Conservation (phyloP, 2,329 filamentous ascomycete genomes). For the Phoma herbarum region DNA sequence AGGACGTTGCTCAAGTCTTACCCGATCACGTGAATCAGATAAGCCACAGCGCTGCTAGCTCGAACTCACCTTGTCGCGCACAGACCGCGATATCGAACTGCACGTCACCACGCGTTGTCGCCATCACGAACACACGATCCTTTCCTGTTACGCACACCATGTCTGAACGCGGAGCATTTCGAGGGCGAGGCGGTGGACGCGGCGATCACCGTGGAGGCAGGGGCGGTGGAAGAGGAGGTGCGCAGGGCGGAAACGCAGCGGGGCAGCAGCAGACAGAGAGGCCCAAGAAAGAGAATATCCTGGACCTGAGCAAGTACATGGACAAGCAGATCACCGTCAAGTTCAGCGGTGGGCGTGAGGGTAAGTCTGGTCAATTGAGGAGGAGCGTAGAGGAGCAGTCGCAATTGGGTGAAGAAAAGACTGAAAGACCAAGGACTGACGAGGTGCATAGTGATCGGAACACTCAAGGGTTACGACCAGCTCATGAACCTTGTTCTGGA, state of each 20-base stretch:
- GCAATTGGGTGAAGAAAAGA: slow-evolving; percentile 4
- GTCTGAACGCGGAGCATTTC: slow-evolving; percentile 65
- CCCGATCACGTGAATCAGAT: slow-evolving; percentile 2
- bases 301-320: slow-evolving; percentile 95
- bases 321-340: slow-evolving; percentile 96
- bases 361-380: slow-evolving; percentile 57
- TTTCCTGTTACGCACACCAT: slow-evolving; percentile 42
- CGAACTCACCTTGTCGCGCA: slow-evolving; percentile 16
- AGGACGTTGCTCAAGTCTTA: background rate
- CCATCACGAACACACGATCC: slow-evolving; percentile 21
- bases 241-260: slow-evolving; percentile 43
- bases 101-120: slow-evolving; percentile 34
- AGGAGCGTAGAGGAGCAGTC: background rate
- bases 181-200: slow-evolving; percentile 51
- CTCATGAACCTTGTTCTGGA: slow-evolving; percentile 98
- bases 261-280: slow-evolving; percentile 62
- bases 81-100: slow-evolving; percentile 21
- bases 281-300: slow-evolving; percentile 98
- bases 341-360: slow-evolving; percentile 93
- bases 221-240: slow-evolving; percentile 53
- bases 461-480: slow-evolving; percentile 93
- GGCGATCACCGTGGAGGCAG: slow-evolving; percentile 51
- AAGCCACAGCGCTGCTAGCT: slow-evolving; percentile 5
- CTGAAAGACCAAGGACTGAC: slow-evolving; percentile 20
- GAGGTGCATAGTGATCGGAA: slow-evolving; percentile 76